Evolutionary conservation across 1,139 yeast genomes (phyloP).

Genomic region (Pichia sp.): DNA sequence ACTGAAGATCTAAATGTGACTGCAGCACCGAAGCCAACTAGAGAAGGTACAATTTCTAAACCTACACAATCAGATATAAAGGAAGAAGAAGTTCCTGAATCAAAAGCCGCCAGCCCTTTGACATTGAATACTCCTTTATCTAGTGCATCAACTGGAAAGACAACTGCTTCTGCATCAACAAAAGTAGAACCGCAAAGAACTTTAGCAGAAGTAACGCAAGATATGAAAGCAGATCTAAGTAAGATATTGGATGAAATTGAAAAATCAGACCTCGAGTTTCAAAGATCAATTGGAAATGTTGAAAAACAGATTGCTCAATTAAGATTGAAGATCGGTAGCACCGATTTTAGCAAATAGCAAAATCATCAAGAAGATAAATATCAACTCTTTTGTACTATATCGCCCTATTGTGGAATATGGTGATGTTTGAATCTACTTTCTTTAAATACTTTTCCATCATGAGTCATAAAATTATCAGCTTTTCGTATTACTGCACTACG

Average conservation of each 20-base stretch:
- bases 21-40: background rate
- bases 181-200: slow-evolving; percentile 8
- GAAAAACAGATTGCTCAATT: slow-evolving; percentile 19
- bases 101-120: background rate
- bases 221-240: slow-evolving; percentile 18
- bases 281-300: slow-evolving; percentile 16
- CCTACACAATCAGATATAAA: background rate
- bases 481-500: too few relatives aligned
- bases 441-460: too few relatives aligned
- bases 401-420: slow-evolving; percentile 5
- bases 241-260: slow-evolving; percentile 19
- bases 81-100: background rate
- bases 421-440: background rate
- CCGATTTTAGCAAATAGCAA: background rate
- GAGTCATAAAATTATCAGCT: too few relatives aligned
- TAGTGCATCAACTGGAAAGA: background rate
- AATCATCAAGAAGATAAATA: background rate
- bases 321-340: slow-evolving; percentile 6
- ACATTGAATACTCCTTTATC: background rate
- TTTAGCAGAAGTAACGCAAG: slow-evolving; percentile 19
- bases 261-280: slow-evolving; percentile 19
- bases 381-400: too few relatives aligned
- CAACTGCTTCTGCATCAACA: background rate
- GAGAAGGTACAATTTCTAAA: background rate
- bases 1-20: background rate